phyloP scores from a whole-genome alignment of 2,329 filamentous ascomycete genomes.

The Teratosphaeria pseudoeucalypti region DNA sequence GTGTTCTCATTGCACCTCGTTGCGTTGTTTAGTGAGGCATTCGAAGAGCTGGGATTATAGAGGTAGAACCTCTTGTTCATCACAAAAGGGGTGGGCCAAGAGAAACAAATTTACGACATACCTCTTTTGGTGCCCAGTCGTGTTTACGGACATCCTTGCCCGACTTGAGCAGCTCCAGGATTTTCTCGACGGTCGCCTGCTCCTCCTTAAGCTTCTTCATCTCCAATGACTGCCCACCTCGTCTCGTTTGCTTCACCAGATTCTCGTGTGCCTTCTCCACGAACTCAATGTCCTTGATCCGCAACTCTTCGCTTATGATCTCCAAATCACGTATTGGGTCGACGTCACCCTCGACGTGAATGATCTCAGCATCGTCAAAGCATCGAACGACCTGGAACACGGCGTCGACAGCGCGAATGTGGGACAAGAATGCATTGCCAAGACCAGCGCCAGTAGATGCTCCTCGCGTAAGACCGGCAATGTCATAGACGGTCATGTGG shows the following conservation, averaged over 20 bases:
- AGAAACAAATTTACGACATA: constrained; percentile 41
- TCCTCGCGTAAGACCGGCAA: constrained; percentile 89
- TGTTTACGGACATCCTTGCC: constrained; percentile 92
- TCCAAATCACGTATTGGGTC: constrained; percentile 87
- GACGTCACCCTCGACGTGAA: constrained; percentile 98
- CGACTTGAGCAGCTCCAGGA: constrained; percentile 69
- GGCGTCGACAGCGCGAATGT: constrained; percentile 66
- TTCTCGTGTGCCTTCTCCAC: constrained; percentile 88
- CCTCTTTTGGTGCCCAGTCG: constrained; percentile 87
- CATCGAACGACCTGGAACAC: constrained; percentile 32
- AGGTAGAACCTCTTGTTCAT: constrained; percentile 98
- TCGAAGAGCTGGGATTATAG: constrained; percentile 99
- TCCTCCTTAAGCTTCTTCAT: constrained; percentile 97
- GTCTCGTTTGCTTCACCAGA: constrained; percentile 85
- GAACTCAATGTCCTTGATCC: constrained; percentile 98
- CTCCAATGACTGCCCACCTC: constrained; percentile 90
- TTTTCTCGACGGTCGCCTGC: constrained; percentile 83
- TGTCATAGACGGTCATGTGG: constrained; percentile 97
- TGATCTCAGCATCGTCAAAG: constrained; percentile 96
- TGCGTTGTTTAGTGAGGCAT: constrained; percentile 62
- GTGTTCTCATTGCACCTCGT: constrained; percentile 80
- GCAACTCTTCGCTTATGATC: constrained; percentile 93
- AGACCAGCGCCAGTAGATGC: constrained; percentile 96
- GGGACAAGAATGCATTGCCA: constrained; percentile 94
- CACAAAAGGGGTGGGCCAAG: constrained; percentile 48